Conservation (phyloP, 495 filamentous ascomycete species). For the Rusavskia elegans region DNA sequence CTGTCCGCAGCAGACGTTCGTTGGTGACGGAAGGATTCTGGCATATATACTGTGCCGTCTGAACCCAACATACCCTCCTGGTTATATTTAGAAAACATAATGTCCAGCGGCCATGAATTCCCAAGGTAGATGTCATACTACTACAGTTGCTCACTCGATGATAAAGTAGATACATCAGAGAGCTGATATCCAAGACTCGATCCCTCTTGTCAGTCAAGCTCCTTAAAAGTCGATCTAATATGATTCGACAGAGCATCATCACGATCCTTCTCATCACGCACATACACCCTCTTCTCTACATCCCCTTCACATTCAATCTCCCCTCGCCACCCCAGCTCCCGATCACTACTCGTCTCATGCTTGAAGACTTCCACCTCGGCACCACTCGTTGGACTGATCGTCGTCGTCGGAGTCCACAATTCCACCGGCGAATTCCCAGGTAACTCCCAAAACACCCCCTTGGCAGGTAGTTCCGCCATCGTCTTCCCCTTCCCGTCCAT, state of each 20-base stretch:
- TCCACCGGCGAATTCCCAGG: background rate
- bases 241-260: background rate
- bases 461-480: background rate
- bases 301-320: background rate
- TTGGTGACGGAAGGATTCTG: too few relatives aligned
- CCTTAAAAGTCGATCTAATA: background rate
- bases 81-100: too few relatives aligned
- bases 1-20: too few relatives aligned
- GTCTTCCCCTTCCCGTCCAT: background rate
- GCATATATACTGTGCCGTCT: too few relatives aligned
- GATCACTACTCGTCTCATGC: background rate
- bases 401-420: background rate
- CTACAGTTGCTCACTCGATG: too few relatives aligned
- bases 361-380: background rate
- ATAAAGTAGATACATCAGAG: too few relatives aligned
- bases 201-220: background rate
- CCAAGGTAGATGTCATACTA: too few relatives aligned
- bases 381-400: background rate
- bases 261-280: background rate
- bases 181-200: background rate
- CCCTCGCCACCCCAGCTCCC: background rate
- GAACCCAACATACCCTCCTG: too few relatives aligned
- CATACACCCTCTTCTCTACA: background rate
- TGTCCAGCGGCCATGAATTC: too few relatives aligned
- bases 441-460: background rate